Evolutionary conservation across 345 rosid genomes (phyloP), one percentile per base, ranked within the genome.

Genomic region (Populus euphratica): DNA sequence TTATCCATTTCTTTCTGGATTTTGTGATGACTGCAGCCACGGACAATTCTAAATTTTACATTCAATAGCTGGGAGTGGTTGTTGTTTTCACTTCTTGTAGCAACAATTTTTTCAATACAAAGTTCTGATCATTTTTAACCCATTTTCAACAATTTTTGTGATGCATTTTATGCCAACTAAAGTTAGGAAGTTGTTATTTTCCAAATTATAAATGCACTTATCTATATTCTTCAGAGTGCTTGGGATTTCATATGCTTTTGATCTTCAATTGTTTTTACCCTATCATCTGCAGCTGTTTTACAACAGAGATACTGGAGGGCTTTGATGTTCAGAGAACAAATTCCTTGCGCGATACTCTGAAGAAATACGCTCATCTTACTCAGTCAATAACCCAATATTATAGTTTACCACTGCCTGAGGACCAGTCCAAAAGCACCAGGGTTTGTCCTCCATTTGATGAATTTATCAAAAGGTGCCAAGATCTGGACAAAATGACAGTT

Each of bases 231-330:
- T 38, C 44, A 29, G 17, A 39, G 52, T 36, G 68, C n/a, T 63
- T 5, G 5, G 27, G 59, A 36, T 72, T 65, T 17, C 39, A 35
- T 54, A 6, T 23, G 1, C 44, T 12, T 54, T 61, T 20, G 20
- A 25, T 25, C 41, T 67, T 77, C 29, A 70, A 59, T 35, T 63
- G 41, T 65, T 36, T 64, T 18, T 5, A 35, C 64, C 52, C n/a
- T 70, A 69, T 68, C 73, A 66, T 74, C n/a, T 84, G 78, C 90
- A 93, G 98, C 70, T 93, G 98, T 82, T 90, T 93, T 81, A 94
- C 96, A 8, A 94, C 97, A 11, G 99, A 95, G 90, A 91, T 95
- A 80, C 87, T 91, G 80, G 97, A 93, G 81, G 96, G 97, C 65
- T 93, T 95, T 86, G 92, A 93, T 78, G 93, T 95, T 76, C 87